Conservation (phyloP, 192 early-diverging fungal genomes). For the Coemansia sp. region DNA sequence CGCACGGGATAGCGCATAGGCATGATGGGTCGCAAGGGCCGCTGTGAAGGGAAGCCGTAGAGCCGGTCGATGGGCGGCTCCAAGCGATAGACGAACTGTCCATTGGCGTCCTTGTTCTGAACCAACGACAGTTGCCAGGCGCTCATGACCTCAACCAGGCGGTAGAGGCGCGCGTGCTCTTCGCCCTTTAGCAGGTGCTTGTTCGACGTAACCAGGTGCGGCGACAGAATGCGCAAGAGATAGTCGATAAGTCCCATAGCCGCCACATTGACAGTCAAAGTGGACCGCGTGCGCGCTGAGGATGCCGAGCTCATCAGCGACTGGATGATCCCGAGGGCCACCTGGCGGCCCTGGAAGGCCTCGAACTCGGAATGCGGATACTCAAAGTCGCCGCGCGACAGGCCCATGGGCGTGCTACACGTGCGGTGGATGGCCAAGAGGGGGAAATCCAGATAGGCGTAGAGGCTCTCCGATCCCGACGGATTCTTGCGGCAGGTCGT, state of each 20-base stretch:
- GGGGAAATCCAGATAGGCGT: slow-evolving; percentile 69
- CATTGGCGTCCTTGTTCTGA: slow-evolving; percentile 30
- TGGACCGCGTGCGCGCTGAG: slow-evolving; percentile 49
- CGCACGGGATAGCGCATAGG: slow-evolving; percentile 72
- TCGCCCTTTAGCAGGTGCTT: slow-evolving; percentile 39
- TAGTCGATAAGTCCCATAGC: slow-evolving; percentile 63
- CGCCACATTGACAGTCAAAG: slow-evolving; percentile 50
- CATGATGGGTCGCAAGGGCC: slow-evolving; percentile 30
- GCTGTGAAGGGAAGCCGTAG: slow-evolving; percentile 16
- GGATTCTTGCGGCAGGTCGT: slow-evolving; percentile 15
- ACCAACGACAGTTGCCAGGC: slow-evolving; percentile 31
- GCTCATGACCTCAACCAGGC: slow-evolving; percentile 39
- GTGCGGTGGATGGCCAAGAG: slow-evolving; percentile 76
- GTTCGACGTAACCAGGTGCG: slow-evolving; percentile 69
- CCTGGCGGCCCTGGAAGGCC: slow-evolving; percentile 53
- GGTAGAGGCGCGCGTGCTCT: slow-evolving; percentile 16
- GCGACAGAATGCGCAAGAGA: slow-evolving; percentile 76
- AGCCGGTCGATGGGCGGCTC: slow-evolving; percentile 74
- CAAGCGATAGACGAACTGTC: slow-evolving; percentile 49
- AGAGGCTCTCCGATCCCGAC: slow-evolving; percentile 54
- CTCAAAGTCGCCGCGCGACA: slow-evolving; percentile 58
- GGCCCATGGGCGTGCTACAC: slow-evolving; percentile 66
- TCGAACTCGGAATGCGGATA: slow-evolving; percentile 82
- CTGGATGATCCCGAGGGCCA: slow-evolving; percentile 56
- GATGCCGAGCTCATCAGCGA: slow-evolving; percentile 54